Base-by-base conservation (phyloP, 148 eudicot genomes). In the Cornus florida region DNA sequence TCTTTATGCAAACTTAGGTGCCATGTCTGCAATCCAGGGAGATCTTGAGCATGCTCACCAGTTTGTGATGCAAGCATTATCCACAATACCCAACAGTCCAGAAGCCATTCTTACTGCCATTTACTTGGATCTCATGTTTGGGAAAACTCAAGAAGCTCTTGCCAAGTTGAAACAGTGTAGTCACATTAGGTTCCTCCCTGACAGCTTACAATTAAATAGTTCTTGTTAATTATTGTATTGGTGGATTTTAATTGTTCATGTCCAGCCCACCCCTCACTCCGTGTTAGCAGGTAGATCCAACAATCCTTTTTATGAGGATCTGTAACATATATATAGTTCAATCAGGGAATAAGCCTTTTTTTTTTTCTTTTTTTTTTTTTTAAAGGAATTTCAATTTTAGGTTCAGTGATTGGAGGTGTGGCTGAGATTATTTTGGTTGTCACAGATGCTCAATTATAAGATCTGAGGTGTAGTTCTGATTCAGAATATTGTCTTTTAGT, bases 271-370 rank as follows among this genome's bases (percentile, higher is more conserved):
- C 86, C 78, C 79, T 70, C 80, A 77, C 72, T 72, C 78, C 79
- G 78, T 71, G 83, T 78, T 86, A 82, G 87, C 84, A 88, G 84
- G 87, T 91, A 92, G 90, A 82, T 87, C 67, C 67, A 82, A 74
- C 81, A 73, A 75, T 79, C 82, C 85, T 84, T 82, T 86, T 79
- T 72, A 77, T 60, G 72, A 77, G 87, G 86, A 85, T 86, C 79
- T 95, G 97, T 95, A 91, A 86, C 95, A 93, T 95, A 93, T 83
- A 83, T 89, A 90, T 90, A 93, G 97, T 79, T 86, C 86, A 81
- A 79, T 85, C 85, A 82, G 91, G 84, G 87, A 90, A 87, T 91
- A 90, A 90, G 73, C 68, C 43, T 33, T 73, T 83, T 86, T 74
- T 12, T 4, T 57, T 69, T 5, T n/a, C n/a, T n/a, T 76, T 76